Conservation (phyloP, 2,329 filamentous ascomycete genomes). For the Annulohypoxylon truncatum region DNA sequence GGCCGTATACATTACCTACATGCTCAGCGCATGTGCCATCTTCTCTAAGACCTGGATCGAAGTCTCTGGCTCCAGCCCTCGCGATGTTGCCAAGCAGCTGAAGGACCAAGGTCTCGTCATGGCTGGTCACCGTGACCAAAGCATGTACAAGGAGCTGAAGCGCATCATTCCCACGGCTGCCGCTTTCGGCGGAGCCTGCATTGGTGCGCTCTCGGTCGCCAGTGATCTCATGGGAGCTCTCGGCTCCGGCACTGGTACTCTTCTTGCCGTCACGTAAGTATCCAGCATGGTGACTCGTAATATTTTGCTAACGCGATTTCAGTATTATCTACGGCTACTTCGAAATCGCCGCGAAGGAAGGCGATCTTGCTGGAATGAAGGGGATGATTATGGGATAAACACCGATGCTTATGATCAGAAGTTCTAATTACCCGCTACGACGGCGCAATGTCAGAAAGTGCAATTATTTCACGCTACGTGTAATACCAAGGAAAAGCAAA, state of each 20-base stretch:
- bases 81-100: constrained; percentile 98
- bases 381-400: constrained; percentile 76
- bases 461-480: constrained; percentile 41
- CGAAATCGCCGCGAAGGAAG: constrained; percentile 98
- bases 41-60: constrained; percentile 99
- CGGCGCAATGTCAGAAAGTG: constrained; percentile 43
- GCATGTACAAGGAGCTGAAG: constrained; percentile 99
- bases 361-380: constrained; percentile 87
- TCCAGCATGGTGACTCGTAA: not conserved
- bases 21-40: constrained; percentile 96
- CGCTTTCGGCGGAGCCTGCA: constrained; percentile 98
- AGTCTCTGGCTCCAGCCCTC: constrained; percentile 95
- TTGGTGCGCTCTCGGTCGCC: constrained; percentile 94
- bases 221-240: constrained; percentile 96
- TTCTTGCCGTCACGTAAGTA: constrained; percentile 97
- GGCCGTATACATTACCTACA: constrained; percentile 93
- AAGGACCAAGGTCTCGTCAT: constrained; percentile 99
- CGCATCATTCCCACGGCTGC: constrained; percentile 98
- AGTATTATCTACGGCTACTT: constrained; percentile 99
- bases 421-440: constrained; percentile 29
- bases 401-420: constrained; percentile 20
- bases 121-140: constrained; percentile 99
- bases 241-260: constrained; percentile 95
- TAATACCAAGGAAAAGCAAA: constrained; percentile 47
- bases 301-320: constrained; percentile 51